Percentiles rank a stretch among this genome's conserved stretches.
Conservation (phyloP, 2,329 filamentous ascomycete genomes). For the Ophiostoma australiae region DNA sequence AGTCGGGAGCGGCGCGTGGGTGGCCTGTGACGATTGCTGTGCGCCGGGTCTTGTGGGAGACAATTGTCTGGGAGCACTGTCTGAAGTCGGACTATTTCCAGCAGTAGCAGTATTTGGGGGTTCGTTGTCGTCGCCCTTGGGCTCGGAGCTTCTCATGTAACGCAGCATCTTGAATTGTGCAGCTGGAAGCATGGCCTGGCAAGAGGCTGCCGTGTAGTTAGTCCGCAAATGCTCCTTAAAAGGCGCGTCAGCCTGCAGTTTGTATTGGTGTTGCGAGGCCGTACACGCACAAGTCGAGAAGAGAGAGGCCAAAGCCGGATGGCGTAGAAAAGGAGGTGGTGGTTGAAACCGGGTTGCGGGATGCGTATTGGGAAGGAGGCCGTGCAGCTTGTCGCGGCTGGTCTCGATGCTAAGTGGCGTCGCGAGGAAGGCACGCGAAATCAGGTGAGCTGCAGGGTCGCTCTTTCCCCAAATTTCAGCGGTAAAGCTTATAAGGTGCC, state of each 20-base stretch:
- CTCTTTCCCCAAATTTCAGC: constrained; percentile 18
- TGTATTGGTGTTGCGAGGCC: neutral
- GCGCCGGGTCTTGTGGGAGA: neutral
- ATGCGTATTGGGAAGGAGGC: constrained; percentile 4
- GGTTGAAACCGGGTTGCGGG: neutral
- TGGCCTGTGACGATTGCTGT: constrained; percentile 3
- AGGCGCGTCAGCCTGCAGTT: neutral
- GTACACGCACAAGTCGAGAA: neutral
- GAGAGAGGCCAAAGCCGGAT: neutral
- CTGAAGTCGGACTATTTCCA: neutral
- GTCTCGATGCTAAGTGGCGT: constrained; percentile 18
- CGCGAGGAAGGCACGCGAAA: constrained; percentile 26
- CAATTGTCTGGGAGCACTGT: neutral
- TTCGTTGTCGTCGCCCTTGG: constrained; percentile 25
- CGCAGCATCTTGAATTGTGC: constrained; percentile 30
- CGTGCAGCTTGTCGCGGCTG: neutral
- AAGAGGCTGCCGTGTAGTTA: constrained; percentile 16
- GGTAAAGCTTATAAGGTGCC: neutral
- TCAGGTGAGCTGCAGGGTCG: constrained; percentile 29
- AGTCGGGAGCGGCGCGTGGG: constrained; percentile 30
- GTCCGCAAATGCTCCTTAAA: neutral
- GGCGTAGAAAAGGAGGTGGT: constrained; percentile 1
- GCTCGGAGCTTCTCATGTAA: constrained; percentile 29
- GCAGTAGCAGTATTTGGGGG: constrained; percentile 1
- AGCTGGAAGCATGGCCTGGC: constrained; percentile 28